Evolutionary conservation across 768 basidiomycete species (phyloP).

Genomic region (Tricholoma sp.): DNA sequence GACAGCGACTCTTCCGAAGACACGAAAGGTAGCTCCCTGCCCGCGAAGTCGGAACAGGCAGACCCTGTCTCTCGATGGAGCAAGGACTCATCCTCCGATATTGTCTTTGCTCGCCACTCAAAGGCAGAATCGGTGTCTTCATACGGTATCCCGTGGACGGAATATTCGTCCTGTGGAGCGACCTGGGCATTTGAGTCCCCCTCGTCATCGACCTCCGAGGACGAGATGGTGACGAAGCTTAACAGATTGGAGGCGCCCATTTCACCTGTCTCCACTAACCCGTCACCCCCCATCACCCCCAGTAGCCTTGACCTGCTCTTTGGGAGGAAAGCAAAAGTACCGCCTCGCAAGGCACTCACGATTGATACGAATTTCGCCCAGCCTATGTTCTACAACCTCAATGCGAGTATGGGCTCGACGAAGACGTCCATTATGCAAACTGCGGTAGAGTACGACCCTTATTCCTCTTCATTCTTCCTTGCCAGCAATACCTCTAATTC

Average conservation of each 20-base stretch:
- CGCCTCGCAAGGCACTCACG: slow-evolving; percentile 42
- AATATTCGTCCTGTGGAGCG: slow-evolving; percentile 42
- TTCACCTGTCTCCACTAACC: slow-evolving; percentile 33
- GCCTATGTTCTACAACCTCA: slow-evolving; percentile 43
- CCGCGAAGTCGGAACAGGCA: slow-evolving; percentile 29
- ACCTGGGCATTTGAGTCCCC: slow-evolving; percentile 54
- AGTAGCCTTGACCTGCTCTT: slow-evolving; percentile 43
- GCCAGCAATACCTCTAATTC: slow-evolving; percentile 38
- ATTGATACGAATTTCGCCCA: slow-evolving; percentile 53
- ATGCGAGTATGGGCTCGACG: slow-evolving; percentile 40
- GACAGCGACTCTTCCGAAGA: slow-evolving; percentile 52
- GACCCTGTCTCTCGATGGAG: slow-evolving; percentile 54
- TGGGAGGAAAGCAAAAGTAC: slow-evolving; percentile 29
- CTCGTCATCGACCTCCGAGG: slow-evolving; percentile 39
- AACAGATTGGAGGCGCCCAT: slow-evolving; percentile 44
- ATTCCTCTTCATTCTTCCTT: slow-evolving; percentile 53
- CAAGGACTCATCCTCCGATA: slow-evolving; percentile 47
- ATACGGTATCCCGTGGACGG: slow-evolving; percentile 37
- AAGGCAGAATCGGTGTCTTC: slow-evolving; percentile 29
- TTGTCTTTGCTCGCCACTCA: slow-evolving; percentile 38
- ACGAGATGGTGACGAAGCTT: slow-evolving; percentile 30
- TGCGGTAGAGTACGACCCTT: slow-evolving; percentile 62
- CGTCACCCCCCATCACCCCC: slow-evolving; percentile 57
- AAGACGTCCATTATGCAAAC: slow-evolving; percentile 70
- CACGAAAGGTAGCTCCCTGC: slow-evolving; percentile 37